Conservation (phyloP, 2,329 filamentous ascomycete species). For the Trichoderma cornu-damae region DNA sequence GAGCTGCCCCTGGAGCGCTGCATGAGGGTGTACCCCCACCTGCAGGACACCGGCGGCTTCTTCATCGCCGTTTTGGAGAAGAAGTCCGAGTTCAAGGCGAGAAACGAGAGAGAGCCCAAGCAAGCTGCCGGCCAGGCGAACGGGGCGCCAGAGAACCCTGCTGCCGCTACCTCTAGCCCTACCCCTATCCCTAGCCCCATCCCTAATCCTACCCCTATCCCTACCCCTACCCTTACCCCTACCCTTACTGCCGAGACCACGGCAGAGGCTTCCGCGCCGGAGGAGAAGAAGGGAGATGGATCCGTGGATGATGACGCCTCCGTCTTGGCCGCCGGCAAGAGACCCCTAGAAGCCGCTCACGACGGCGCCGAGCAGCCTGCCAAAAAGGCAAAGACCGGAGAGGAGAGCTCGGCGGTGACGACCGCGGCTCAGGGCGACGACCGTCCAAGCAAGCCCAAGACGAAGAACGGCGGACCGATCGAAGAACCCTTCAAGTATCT, state of each 20-base stretch:
- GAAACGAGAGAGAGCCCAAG: slow-evolving; percentile 59
- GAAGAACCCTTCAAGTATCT: slow-evolving; percentile 97
- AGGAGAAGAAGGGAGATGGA: slow-evolving; percentile 31
- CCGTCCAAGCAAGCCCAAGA: slow-evolving; percentile 35
- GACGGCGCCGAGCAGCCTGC: slow-evolving; percentile 37
- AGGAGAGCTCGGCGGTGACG: slow-evolving; percentile 19
- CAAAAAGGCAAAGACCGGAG: slow-evolving; percentile 47
- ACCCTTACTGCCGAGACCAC: slow-evolving; percentile 24
- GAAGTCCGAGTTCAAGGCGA: slow-evolving; percentile 75
- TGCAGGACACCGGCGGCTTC: slow-evolving; percentile 95
- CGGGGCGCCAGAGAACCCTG: slow-evolving; percentile 14
- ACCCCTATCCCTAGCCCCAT: too few relatives aligned
- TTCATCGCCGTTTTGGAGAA: slow-evolving; percentile 97
- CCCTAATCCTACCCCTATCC: too few relatives aligned
- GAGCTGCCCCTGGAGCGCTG: slow-evolving; percentile 79
- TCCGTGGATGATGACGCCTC: slow-evolving; percentile 29
- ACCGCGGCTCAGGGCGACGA: slow-evolving; percentile 25
- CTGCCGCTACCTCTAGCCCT: too few relatives aligned
- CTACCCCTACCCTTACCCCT: too few relatives aligned
- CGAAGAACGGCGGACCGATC: slow-evolving; percentile 52
- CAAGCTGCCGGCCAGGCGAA: slow-evolving; percentile 8
- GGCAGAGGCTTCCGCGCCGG: slow-evolving; percentile 28
- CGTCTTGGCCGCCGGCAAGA: slow-evolving; percentile 35
- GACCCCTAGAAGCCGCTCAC: slow-evolving; percentile 33
- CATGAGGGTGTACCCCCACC: slow-evolving; percentile 89